These are phyloP conservation scores for Magnusiomyces starmeri DNA, from an alignment of 1,139 yeast species.

Conservation along the genomic window DNA sequence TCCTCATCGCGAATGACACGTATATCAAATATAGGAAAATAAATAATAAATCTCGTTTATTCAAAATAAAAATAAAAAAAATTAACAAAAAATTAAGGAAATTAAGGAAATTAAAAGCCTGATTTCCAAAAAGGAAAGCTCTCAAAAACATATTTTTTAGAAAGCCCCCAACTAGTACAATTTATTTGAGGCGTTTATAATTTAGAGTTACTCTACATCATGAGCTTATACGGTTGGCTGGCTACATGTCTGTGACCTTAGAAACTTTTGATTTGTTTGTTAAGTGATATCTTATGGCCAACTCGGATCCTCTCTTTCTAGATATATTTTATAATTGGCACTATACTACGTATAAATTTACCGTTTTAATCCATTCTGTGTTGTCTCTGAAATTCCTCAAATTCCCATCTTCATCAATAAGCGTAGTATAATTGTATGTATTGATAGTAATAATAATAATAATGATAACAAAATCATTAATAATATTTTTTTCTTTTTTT, in stretches of 20 bases:
- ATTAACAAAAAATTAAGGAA: too few species aligned
- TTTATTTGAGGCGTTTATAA: background rate
- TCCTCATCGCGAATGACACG: too few species aligned
- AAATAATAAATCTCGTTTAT: too few species aligned
- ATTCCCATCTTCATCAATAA: background rate
- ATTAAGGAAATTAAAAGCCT: background rate
- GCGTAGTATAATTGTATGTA: background rate
- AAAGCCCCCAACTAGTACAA: background rate
- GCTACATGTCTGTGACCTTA: background rate
- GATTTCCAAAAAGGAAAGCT: background rate
- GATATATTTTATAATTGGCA: background rate
- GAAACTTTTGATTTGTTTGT: background rate
- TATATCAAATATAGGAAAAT: too few species aligned
- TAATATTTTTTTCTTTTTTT: background rate
- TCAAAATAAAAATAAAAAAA: too few species aligned
- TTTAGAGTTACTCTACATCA: background rate
- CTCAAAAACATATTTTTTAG: background rate
- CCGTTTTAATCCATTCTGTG: background rate
- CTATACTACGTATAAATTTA: background rate
- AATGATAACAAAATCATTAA: background rate
- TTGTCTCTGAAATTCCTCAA: background rate
- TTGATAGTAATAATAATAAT: background rate
- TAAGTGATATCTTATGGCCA: background rate
- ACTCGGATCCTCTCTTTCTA: background rate
- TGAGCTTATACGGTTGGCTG: background rate